Base-by-base conservation (phyloP, 768 basidiomycete species). In the Tephrocybe rancida region DNA sequence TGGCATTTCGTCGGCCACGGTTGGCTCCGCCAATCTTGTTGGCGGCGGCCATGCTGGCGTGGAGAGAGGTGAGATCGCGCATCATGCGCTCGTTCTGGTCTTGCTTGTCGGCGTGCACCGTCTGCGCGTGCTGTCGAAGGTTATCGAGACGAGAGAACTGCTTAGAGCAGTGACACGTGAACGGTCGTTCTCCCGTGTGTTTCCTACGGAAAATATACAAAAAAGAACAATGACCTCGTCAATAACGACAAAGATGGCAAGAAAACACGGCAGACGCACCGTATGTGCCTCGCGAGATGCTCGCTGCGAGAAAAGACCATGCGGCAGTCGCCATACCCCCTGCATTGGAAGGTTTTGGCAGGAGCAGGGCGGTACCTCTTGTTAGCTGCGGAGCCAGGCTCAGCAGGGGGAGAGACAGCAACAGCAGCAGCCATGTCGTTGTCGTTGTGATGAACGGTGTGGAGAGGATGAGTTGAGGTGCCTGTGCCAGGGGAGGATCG, bases 221-320 rank as follows among this genome's bases (percentile, higher is more conserved):
- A n/a, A n/a, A n/a, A n/a, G n/a, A n/a, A n/a, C n/a, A n/a, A n/a
- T n/a, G n/a, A n/a, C n/a, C n/a, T n/a, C n/a, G n/a, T n/a, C n/a
- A n/a, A n/a, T n/a, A n/a, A n/a, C n/a, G n/a, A n/a, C n/a, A n/a
- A n/a, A n/a, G n/a, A n/a, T n/a, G n/a, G 16, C 35, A 37, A 13
- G n/a, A 38, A 44, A 44, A 47, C 29, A 45, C 35, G 29, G n/a
- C n/a, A n/a, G n/a, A 70, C 84, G 69, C 65, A 95, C 95, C 96
- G 80, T 68, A 97, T 90, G 77, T 98, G 96, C 63, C 96, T 81
- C 55, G 95, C 94, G 5, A 98, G 78, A 74, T 98, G 96, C 72
- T 98, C 96, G 68, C 90, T 91, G 71, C 96, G 79, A 55, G 88
- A 90, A 70, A 98, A 98, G 56, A 95, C 92, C 94, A 97, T 98